Conservation (phyloP, 2,329 filamentous ascomycete genomes). For the Xylaria sp. region DNA sequence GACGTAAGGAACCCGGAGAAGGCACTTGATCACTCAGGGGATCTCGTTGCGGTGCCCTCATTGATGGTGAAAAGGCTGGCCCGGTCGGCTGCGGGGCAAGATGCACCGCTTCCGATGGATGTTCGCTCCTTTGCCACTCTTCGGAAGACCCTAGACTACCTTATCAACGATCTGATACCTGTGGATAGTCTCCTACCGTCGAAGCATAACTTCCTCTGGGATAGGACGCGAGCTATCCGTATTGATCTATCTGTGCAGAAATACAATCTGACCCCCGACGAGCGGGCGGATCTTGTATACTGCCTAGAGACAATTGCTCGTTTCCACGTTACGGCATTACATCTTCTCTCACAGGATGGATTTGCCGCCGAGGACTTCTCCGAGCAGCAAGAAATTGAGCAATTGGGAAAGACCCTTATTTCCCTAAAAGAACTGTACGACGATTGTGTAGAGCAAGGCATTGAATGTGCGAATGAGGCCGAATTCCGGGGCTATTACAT, state of each 20-base stretch:
- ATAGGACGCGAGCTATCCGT: constrained; percentile 73
- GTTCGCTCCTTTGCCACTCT: constrained; percentile 70
- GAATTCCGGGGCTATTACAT: constrained; percentile 75
- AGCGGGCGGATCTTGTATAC: constrained; percentile 69
- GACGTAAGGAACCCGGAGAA: constrained; percentile 69
- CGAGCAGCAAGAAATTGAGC: constrained; percentile 75
- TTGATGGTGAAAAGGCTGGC: constrained; percentile 75
- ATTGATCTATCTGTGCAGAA: constrained; percentile 75
- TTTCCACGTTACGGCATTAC: constrained; percentile 73
- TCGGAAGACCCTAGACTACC: constrained; percentile 70
- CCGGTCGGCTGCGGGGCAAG: constrained; percentile 74
- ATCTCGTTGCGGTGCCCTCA: constrained; percentile 59
- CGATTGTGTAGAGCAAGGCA: constrained; percentile 68
- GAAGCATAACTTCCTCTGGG: constrained; percentile 74
- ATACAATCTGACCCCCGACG: constrained; percentile 66
- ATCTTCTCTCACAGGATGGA: constrained; percentile 69
- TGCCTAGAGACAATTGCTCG: constrained; percentile 73
- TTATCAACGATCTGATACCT: constrained; percentile 68
- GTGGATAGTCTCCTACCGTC: constrained; percentile 65
- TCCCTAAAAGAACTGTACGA: constrained; percentile 75
- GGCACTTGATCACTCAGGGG: constrained; percentile 52
- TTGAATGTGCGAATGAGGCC: constrained; percentile 70
- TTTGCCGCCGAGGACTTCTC: constrained; percentile 70
- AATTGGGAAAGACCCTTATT: constrained; percentile 72
- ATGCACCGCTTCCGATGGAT: constrained; percentile 74